Evolutionary conservation across 2,329 filamentous ascomycete genomes (phyloP).

Genomic region (Cercospora sesami): DNA sequence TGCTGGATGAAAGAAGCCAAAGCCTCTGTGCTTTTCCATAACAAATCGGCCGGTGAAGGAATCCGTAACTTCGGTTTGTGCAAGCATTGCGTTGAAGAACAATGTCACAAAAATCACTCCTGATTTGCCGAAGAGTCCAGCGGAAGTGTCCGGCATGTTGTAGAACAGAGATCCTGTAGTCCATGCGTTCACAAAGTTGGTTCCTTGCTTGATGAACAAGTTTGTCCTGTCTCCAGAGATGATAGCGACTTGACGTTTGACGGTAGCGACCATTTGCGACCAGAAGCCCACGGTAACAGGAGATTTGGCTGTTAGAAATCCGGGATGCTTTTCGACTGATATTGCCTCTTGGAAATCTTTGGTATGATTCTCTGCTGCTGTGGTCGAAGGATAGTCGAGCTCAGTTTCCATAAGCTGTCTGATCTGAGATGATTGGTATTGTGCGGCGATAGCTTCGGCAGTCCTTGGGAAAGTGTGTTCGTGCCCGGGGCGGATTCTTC

Average conservation of each 20-base stretch:
- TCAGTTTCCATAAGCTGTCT: conserved; percentile 53
- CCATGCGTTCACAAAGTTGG: conserved; percentile 59
- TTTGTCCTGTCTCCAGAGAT: conserved; percentile 58
- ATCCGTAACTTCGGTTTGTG: conserved; percentile 65
- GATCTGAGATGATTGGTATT: conserved; percentile 55
- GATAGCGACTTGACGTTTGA: conserved; percentile 62
- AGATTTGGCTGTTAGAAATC: conserved; percentile 46
- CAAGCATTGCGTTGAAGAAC: conserved; percentile 61
- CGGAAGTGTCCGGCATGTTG: conserved; percentile 57
- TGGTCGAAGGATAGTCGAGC: conserved; percentile 56
- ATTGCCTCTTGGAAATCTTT: conserved; percentile 56
- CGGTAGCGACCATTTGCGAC: conserved; percentile 58
- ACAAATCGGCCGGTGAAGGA: conserved; percentile 48
- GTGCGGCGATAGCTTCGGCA: conserved; percentile 45
- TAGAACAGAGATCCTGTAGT: conserved; percentile 68
- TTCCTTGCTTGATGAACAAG: conserved; percentile 58
- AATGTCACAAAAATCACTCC: conserved; percentile 65
- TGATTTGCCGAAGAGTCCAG: conserved; percentile 62
- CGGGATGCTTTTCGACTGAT: conserved; percentile 55
- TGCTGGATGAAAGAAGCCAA: conserved; percentile 39
- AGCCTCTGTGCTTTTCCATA: conserved; percentile 47
- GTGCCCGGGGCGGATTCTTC: conserved; percentile 44
- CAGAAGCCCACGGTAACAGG: conserved; percentile 57
- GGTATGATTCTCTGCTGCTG: conserved; percentile 52
- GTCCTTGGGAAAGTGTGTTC: conserved; percentile 45